Conservation (phyloP, 1,139 yeast genomes). For the Diutina mesorugosa region DNA sequence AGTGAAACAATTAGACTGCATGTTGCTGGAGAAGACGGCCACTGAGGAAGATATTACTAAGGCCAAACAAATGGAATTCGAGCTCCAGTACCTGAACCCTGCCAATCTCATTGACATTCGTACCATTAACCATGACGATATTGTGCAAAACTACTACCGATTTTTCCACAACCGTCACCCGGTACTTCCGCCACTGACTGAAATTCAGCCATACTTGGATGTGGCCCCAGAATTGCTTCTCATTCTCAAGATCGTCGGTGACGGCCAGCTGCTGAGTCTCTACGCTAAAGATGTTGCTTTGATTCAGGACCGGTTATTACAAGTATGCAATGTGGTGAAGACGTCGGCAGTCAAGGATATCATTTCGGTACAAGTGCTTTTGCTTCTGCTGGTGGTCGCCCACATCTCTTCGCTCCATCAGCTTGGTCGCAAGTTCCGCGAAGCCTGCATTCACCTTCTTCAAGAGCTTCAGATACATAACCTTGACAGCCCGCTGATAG, state of each 20-base stretch:
- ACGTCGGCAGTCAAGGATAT: slow-evolving; percentile 16
- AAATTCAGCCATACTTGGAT: slow-evolving; percentile 17
- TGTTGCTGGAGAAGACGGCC: not conserved
- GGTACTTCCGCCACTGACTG: slow-evolving; percentile 22
- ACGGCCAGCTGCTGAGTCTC: slow-evolving; percentile 25
- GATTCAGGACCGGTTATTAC: slow-evolving; percentile 20
- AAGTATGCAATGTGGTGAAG: slow-evolving; percentile 20
- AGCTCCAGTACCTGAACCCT: slow-evolving; percentile 1
- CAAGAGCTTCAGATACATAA: slow-evolving; percentile 20
- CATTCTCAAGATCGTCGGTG: slow-evolving; percentile 32
- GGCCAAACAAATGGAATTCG: slow-evolving; percentile 3
- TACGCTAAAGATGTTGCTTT: slow-evolving; percentile 19
- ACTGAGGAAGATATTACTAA: not conserved
- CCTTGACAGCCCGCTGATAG: slow-evolving; percentile 13
- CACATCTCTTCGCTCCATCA: slow-evolving; percentile 37
- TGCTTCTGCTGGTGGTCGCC: slow-evolving; percentile 24
- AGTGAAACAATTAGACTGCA: slow-evolving; percentile 1
- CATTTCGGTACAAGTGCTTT: slow-evolving; percentile 25
- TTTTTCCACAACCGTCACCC: slow-evolving; percentile 32
- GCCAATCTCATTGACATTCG: slow-evolving; percentile 2
- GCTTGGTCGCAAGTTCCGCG: slow-evolving; percentile 24
- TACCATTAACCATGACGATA: slow-evolving; percentile 7
- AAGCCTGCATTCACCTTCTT: slow-evolving; percentile 22
- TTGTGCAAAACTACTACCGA: slow-evolving; percentile 22
- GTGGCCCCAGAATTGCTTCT: slow-evolving; percentile 24